phyloP scores from a whole-genome alignment of 2,329 filamentous ascomycete species.

The Xylariaceae sp. region DNA sequence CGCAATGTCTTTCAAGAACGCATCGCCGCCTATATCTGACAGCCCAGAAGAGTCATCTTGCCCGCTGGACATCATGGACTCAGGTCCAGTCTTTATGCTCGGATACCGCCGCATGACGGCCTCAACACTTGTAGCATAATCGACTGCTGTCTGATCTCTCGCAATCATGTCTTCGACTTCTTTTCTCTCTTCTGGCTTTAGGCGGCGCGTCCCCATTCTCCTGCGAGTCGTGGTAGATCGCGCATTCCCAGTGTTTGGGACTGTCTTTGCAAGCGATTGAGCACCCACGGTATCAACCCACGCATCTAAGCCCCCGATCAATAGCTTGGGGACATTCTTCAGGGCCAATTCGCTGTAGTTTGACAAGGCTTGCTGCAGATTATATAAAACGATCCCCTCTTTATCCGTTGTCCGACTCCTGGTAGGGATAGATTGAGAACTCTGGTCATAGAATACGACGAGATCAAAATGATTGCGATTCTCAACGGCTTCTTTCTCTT shows the following conservation, averaged over 20 bases:
- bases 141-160: constrained; percentile 53
- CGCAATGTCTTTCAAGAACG: constrained; percentile 48
- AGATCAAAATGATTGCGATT: constrained; percentile 75
- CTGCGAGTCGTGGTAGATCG: constrained; percentile 29
- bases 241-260: constrained; percentile 11
- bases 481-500: constrained; percentile 74
- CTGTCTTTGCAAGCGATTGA: constrained; percentile 50
- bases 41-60: constrained; percentile 16
- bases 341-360: constrained; percentile 80
- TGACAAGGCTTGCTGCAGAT: constrained; percentile 74
- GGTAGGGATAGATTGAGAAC: constrained; percentile 51
- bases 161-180: constrained; percentile 76
- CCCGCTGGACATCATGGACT: constrained; percentile 54
- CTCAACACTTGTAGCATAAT: constrained; percentile 69
- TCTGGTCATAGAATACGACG: constrained; percentile 85
- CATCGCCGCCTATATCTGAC: constrained; percentile 33
- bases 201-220: constrained; percentile 49
- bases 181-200: constrained; percentile 74
- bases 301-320: constrained; percentile 79
- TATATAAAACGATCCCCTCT: constrained; percentile 59
- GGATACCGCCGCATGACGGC: constrained; percentile 84
- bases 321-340: constrained; percentile 69
- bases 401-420: constrained; percentile 30
- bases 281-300: constrained; percentile 82
- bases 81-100: constrained; percentile 59